phyloP scores from a whole-genome alignment of 441 rosid species.

The Isatis lusitanica region DNA sequence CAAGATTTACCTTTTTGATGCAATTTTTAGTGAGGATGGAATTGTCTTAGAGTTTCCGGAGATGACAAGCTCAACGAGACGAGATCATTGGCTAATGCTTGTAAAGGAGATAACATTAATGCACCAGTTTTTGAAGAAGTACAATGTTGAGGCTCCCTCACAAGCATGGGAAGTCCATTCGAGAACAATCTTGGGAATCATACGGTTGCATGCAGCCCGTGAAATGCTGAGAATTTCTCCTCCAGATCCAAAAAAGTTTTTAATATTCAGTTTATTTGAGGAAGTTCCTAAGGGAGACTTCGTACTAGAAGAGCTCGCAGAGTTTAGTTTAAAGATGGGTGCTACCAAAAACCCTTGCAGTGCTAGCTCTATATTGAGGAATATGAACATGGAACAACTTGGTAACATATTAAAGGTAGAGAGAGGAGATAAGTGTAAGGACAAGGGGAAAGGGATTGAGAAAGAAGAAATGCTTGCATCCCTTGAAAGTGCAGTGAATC shows the following conservation, averaged over 20 bases:
- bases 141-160: conserved; percentile 46
- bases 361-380: conserved; percentile 73
- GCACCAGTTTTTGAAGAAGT: conserved; percentile 73
- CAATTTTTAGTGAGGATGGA: conserved; percentile 63
- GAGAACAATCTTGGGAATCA: conserved; percentile 69
- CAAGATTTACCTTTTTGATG: neutral
- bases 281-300: conserved; percentile 90
- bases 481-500: conserved; percentile 58
- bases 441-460: conserved; percentile 27
- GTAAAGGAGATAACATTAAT: conserved; percentile 63
- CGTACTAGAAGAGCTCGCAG: conserved; percentile 74
- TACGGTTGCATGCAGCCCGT: conserved; percentile 90
- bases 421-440: conserved; percentile 37
- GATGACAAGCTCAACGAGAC: conserved; percentile 90
- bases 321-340: conserved; percentile 53
- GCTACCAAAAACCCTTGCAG: conserved; percentile 50
- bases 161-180: conserved; percentile 88
- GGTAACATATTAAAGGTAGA: conserved; percentile 36
- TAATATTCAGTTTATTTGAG: conserved; percentile 78
- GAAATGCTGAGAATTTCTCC: conserved; percentile 84
- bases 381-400: conserved; percentile 47
- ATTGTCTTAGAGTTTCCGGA: conserved; percentile 92
- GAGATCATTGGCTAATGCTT: conserved; percentile 87
- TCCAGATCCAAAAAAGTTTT: conserved; percentile 73
- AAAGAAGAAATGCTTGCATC: conserved; percentile 40